phyloP scores from a whole-genome alignment of 129 eudicot genomes.

The Tagetes erecta region DNA sequence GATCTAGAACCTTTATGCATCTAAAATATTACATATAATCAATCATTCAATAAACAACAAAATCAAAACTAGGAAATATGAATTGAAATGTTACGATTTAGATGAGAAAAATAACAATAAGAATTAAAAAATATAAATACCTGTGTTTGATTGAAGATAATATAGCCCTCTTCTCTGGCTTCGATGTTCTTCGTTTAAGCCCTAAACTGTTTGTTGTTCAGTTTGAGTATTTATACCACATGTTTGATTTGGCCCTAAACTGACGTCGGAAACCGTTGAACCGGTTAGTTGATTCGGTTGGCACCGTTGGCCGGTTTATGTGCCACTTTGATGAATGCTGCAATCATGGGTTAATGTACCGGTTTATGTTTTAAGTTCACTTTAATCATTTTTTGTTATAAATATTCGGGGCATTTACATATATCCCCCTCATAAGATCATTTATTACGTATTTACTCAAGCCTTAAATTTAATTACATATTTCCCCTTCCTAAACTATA shows the following conservation, averaged over 20 bases:
- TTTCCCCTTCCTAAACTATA: too few relatives aligned
- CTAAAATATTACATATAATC: neutral
- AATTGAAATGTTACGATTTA: conserved; percentile 4
- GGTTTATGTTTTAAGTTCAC: too few relatives aligned
- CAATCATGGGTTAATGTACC: too few relatives aligned
- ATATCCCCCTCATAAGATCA: too few relatives aligned
- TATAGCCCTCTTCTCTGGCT: conserved; percentile 62
- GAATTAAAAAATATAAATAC: conserved; percentile 15
- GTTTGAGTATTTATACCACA: conserved; percentile 39
- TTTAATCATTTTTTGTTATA: too few relatives aligned
- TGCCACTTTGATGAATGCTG: neutral
- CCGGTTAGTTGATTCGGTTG: conserved; percentile 14
- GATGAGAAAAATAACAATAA: neutral
- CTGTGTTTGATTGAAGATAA: conserved; percentile 26
- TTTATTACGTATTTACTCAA: too few relatives aligned
- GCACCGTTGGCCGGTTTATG: conserved; percentile 4
- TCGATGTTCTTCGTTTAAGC: conserved; percentile 57
- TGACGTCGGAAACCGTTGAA: conserved; percentile 31
- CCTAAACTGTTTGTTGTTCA: conserved; percentile 39
- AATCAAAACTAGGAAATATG: neutral
- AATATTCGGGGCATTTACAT: too few relatives aligned
- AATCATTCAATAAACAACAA: conserved; percentile 3
- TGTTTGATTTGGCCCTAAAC: conserved; percentile 39
- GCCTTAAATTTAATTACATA: too few relatives aligned
- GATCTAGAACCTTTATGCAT: neutral